Base-by-base conservation (phyloP, 2,329 filamentous ascomycete genomes). In the Torrubiella hemipterigena region DNA sequence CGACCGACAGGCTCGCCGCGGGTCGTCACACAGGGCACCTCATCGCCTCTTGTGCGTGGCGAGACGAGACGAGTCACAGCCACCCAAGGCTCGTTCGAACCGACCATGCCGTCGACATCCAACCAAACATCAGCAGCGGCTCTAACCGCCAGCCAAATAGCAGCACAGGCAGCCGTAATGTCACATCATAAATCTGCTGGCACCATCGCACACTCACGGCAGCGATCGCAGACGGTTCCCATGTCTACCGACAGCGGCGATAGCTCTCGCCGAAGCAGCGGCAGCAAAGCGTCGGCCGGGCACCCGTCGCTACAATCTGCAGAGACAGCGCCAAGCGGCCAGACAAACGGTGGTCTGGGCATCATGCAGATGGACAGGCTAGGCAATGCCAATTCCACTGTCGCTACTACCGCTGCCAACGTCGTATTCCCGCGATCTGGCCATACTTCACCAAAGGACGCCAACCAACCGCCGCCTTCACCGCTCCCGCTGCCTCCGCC, bases 161-260 rank as follows among this genome's bases (percentile, higher is more conserved):
- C 82, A 23, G 81, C 81, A 13, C 81, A 86, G 54, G 76, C 81
- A 8, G 82, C 82, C 33, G 75, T 81, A 47, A 75, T 83, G 59
- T 71, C 72, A 20, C 70, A 77, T 45, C 65, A 71, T 46, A 61
- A n/a, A n/a, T n/a, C n/a, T n/a, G n/a, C n/a, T n/a, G n/a, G n/a
- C n/a, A 63, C 26, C 51, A 44, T 42, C 50, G n/a, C 54, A 27
- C 67, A 70, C 43, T 61, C 52, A 36, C 65, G 82, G 14, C 81
- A 84, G 50, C 71, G 81, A 31, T 86, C 81, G 11, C 77, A 82
- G 51, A 85, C 81, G 0, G 73, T 81, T 7, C 76, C 81, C 6
- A 66, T 71, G 13, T 71, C 58, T 2, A 59, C 59, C 15, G 58
- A 63, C 7, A 45, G 52, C n/a, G 53, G 58, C 29, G 64, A 70